Evolutionary conservation across 768 basidiomycete species (phyloP).

Genomic region (Leucocoprinus birnbaumii): DNA sequence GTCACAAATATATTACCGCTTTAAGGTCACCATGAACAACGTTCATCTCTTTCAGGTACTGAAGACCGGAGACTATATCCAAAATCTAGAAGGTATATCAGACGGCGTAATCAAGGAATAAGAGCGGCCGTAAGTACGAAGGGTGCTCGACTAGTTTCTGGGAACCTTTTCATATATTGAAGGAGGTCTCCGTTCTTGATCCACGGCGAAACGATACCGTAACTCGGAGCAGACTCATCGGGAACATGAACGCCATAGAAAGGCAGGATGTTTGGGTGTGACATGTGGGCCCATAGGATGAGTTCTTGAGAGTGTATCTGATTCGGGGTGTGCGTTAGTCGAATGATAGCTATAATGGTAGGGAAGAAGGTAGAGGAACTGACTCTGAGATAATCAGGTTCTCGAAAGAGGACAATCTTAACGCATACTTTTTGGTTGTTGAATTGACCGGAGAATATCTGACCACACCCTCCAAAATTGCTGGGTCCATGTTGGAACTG

Average conservation of each 20-base stretch:
- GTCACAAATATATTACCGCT: background rate
- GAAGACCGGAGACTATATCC: background rate
- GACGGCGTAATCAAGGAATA: background rate
- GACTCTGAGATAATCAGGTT: too few relatives aligned
- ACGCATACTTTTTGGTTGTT: background rate
- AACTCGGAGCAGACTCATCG: background rate
- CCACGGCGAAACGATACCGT: conserved; percentile 20
- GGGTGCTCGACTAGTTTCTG: background rate
- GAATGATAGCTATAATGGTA: too few relatives aligned
- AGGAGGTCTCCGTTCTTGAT: conserved; percentile 19
- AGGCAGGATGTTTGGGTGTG: conserved; percentile 31
- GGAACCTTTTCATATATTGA: conserved; percentile 15
- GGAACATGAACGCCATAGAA: conserved; percentile 26
- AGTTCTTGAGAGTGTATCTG: conserved; percentile 20
- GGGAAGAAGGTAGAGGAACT: too few relatives aligned
- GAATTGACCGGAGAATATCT: background rate
- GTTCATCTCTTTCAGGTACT: background rate
- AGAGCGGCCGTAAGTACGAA: conserved; percentile 6
- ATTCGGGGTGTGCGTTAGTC: too few relatives aligned
- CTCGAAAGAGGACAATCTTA: background rate
- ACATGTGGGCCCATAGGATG: conserved; percentile 29
- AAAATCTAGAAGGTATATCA: background rate
- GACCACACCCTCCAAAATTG: background rate
- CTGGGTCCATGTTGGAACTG: background rate
- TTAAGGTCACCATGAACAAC: conserved; percentile 2